Evolutionary conservation across 352 stramenopile species (phyloP).

Genomic region (Globisporangium megalacanthum): DNA sequence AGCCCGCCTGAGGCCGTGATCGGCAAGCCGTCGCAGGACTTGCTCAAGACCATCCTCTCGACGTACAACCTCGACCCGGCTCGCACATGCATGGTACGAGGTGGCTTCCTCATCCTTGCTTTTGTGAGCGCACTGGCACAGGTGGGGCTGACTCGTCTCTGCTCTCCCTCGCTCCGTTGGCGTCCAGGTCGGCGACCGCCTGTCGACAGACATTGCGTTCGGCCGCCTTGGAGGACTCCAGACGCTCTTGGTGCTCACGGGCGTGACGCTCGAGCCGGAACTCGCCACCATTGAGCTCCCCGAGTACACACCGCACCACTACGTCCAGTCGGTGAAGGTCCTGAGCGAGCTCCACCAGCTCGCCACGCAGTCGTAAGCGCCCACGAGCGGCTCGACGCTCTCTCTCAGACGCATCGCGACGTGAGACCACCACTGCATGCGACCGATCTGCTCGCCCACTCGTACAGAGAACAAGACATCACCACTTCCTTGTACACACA

Average conservation of each 20-base stretch:
- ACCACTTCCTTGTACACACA: too few species aligned
- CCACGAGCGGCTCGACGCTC: neutral
- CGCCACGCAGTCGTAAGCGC: slow-evolving; percentile 4
- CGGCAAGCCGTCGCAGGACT: slow-evolving; percentile 78
- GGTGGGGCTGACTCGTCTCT: too few species aligned
- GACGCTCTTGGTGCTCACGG: slow-evolving; percentile 73
- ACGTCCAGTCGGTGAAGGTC: slow-evolving; percentile 63
- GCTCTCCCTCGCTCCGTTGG: neutral
- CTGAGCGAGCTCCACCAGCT: slow-evolving; percentile 63
- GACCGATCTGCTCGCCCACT: too few species aligned
- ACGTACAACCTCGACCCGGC: slow-evolving; percentile 60
- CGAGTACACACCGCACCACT: slow-evolving; percentile 57
- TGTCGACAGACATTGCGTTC: slow-evolving; percentile 85
- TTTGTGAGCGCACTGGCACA: neutral
- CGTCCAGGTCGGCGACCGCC: slow-evolving; percentile 65
- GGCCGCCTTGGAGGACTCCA: slow-evolving; percentile 59
- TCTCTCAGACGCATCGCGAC: neutral
- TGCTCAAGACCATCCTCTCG: slow-evolving; percentile 74
- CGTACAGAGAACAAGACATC: too few species aligned
- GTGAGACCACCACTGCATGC: too few species aligned
- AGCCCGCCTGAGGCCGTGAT: slow-evolving; percentile 68
- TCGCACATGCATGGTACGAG: slow-evolving; percentile 78
- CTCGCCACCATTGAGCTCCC: slow-evolving; percentile 42
- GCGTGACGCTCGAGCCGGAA: slow-evolving; percentile 59
- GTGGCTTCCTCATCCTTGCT: neutral